Percentiles rank a stretch among this genome's conserved stretches.
These are phyloP conservation scores for Trichaptum fuscoviolaceum DNA, from an alignment of 768 basidiomycete genomes.

Conservation along the genomic window DNA sequence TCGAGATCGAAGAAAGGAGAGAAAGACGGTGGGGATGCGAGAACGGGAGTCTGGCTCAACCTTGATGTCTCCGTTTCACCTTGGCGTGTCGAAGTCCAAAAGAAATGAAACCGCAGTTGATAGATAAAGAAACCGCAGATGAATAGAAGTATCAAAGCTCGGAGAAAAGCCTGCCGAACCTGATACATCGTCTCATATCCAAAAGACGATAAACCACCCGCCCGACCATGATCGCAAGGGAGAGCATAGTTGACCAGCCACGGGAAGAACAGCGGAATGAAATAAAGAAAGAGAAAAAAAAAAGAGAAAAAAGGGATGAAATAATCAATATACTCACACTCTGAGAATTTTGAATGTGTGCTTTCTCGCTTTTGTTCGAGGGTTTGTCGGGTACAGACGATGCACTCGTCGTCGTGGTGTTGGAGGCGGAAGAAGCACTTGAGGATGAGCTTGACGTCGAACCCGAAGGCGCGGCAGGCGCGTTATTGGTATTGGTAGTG, in stretches of 20 bases:
- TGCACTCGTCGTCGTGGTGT: neutral
- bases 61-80: neutral
- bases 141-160: no score
- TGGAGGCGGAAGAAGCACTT: neutral
- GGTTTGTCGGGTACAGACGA: neutral
- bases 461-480: neutral
- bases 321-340: neutral
- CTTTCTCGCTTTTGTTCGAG: neutral
- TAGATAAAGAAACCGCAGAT: neutral
- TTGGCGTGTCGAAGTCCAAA: neutral
- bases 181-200: no score
- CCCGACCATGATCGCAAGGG: neutral
- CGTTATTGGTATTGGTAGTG: no score
- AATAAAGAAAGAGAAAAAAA: neutral
- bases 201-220: no score
- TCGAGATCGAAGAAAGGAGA: neutral
- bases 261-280: neutral
- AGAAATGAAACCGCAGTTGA: neutral
- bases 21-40: neutral
- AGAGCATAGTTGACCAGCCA: neutral
- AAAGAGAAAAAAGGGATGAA: neutral
- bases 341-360: neutral
- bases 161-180: no score
- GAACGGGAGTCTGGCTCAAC: neutral
- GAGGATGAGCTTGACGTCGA: neutral